phyloP scores from a whole-genome alignment of 805 yeast genomes.

The Zygotorulaspora chibaensis region DNA sequence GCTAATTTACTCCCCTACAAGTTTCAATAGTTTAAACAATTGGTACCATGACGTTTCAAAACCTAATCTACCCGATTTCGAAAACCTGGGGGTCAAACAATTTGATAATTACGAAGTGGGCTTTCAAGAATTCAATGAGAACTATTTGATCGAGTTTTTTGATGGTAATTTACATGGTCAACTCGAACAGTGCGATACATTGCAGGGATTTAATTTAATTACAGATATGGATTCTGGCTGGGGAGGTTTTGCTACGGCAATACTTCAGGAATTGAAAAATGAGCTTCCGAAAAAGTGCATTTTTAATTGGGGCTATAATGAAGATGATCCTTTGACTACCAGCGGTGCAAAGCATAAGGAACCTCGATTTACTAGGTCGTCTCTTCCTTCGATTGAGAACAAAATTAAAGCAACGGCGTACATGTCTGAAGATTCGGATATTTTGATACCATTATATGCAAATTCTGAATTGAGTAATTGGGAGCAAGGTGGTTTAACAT shows the following conservation, averaged over 20 bases:
- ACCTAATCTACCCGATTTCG: conserved; percentile 31
- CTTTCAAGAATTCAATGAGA: conserved; percentile 47
- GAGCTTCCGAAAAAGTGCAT: conserved; percentile 52
- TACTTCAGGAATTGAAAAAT: conserved; percentile 57
- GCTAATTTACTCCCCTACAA: conserved; percentile 59
- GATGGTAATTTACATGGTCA: conserved; percentile 56
- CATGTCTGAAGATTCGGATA: conserved; percentile 45
- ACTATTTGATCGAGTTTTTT: conserved; percentile 44
- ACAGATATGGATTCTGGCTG: conserved; percentile 76
- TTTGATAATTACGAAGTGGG: conserved; percentile 57
- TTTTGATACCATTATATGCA: conserved; percentile 52
- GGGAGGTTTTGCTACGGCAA: conserved; percentile 66
- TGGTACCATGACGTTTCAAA: conserved; percentile 47
- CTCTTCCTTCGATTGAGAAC: conserved; percentile 28
- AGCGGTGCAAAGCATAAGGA: conserved; percentile 6
- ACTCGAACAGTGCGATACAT: conserved; percentile 70
- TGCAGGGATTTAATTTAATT: conserved; percentile 66
- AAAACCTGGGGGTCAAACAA: conserved; percentile 18
- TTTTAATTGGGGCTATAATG: conserved; percentile 46
- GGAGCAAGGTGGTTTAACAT: conserved; percentile 27
- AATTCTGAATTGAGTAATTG: conserved; percentile 24
- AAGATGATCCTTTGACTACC: conserved; percentile 24
- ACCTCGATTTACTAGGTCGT: conserved; percentile 3
- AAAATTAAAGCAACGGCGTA: conserved; percentile 46
- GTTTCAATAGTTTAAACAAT: conserved; percentile 48